Evolutionary conservation across 2,329 filamentous ascomycete species (phyloP).

Genomic region (Achaetomium macrosporum): DNA sequence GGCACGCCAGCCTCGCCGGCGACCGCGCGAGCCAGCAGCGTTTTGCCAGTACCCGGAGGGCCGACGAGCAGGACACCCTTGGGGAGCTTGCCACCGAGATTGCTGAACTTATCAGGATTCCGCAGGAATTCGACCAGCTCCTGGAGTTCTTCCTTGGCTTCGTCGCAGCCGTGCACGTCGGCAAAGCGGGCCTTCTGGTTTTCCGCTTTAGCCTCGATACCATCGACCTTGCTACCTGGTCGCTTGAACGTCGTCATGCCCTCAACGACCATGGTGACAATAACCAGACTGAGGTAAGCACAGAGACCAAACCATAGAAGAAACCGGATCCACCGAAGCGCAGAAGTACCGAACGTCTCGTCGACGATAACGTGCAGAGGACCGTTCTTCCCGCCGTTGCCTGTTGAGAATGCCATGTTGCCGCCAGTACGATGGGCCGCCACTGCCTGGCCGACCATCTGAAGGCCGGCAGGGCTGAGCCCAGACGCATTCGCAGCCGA

Average conservation of each 20-base stretch:
- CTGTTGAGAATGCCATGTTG: constrained; percentile 52
- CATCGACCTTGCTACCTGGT: constrained; percentile 60
- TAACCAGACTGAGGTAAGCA: constrained; percentile 71
- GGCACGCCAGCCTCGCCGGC: constrained; percentile 95
- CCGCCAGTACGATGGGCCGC: constrained; percentile 65
- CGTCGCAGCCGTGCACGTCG: constrained; percentile 95
- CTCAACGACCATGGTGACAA: constrained; percentile 79
- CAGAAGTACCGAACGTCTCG: constrained; percentile 68
- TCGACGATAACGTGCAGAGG: constrained; percentile 96
- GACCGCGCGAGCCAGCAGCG: constrained; percentile 87
- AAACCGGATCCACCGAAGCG: constrained; percentile 93
- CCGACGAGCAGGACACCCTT: constrained; percentile 95
- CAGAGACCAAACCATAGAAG: constrained; percentile 70
- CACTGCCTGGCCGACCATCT: constrained; percentile 76
- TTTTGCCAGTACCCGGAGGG: constrained; percentile 96
- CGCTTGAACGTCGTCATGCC: constrained; percentile 73
- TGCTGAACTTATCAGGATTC: constrained; percentile 88
- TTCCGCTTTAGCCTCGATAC: constrained; percentile 85
- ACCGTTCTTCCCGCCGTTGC: constrained; percentile 69
- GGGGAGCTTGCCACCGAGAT: constrained; percentile 90
- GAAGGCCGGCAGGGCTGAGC: constrained; percentile 58
- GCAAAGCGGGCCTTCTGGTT: constrained; percentile 85
- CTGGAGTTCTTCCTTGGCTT: constrained; percentile 95
- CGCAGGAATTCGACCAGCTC: constrained; percentile 95
- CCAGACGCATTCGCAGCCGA: constrained; percentile 31